Percentiles rank a stretch among this genome's conserved stretches.
phyloP scores from a whole-genome alignment of 495 filamentous ascomycete genomes.

The Hypoxylon fragiforme region DNA sequence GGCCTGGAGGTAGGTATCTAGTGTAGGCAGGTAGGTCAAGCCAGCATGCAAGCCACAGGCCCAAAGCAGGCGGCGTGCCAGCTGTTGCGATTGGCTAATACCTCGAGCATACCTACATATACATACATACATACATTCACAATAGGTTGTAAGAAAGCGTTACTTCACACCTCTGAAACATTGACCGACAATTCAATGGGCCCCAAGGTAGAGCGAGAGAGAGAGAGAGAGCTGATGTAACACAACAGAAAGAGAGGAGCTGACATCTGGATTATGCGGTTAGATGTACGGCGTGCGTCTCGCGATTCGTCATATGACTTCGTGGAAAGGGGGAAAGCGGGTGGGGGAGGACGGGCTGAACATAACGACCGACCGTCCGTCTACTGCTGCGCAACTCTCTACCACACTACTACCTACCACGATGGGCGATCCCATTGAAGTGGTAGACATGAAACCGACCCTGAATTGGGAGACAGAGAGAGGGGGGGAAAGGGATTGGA shows the following conservation, averaged over 20 bases:
- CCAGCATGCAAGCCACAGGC: constrained; percentile 26
- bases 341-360: too few species aligned
- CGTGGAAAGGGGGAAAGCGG: too few species aligned
- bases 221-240: constrained; percentile 6
- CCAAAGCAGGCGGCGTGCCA: constrained; percentile 1
- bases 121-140: too few species aligned
- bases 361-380: too few species aligned
- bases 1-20: background rate
- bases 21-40: background rate
- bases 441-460: too few species aligned
- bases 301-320: constrained; percentile 23
- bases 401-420: too few species aligned
- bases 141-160: background rate
- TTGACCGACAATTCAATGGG: constrained; percentile 29
- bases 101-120: too few species aligned
- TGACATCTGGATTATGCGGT: constrained; percentile 25
- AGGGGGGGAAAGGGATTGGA: too few species aligned
- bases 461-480: too few species aligned
- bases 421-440: too few species aligned
- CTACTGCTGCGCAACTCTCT: too few species aligned
- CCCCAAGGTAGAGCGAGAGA: background rate
- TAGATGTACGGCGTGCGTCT: constrained; percentile 18
- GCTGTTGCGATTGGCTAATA: constrained; percentile 5
- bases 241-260: constrained; percentile 28
- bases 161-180: constrained; percentile 11